Evolutionary conservation across 108 stramenopile species (phyloP).

Genomic region (Fistulifera pelliculosa): DNA sequence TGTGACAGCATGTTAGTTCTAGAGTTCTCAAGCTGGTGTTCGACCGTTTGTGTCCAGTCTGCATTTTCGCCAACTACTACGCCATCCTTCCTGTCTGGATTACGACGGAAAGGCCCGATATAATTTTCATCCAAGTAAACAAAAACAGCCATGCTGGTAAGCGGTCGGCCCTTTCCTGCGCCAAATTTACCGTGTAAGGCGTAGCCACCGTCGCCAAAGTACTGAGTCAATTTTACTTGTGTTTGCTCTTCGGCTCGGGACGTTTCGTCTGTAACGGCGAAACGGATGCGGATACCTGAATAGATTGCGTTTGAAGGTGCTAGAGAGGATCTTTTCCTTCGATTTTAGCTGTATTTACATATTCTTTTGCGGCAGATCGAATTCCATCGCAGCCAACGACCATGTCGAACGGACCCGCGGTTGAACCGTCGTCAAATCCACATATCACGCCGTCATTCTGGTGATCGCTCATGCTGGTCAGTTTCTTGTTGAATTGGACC

Average conservation of each 20-base stretch:
- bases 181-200: constrained; percentile 60
- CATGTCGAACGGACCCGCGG: constrained; percentile 59
- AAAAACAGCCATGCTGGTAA: constrained; percentile 45
- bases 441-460: constrained; percentile 30
- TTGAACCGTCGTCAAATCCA: constrained; percentile 50
- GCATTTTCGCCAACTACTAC: constrained; percentile 44
- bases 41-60: constrained; percentile 57
- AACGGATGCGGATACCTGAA: constrained; percentile 66
- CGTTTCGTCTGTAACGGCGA: constrained; percentile 47
- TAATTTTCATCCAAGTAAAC: constrained; percentile 59
- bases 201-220: constrained; percentile 71
- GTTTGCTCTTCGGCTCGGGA: constrained; percentile 10
- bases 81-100: constrained; percentile 5
- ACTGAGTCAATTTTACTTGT: constrained; percentile 29
- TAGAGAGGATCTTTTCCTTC: neutral
- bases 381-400: constrained; percentile 82
- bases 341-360: constrained; percentile 33
- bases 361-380: constrained; percentile 55
- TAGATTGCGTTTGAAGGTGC: constrained; percentile 34
- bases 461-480: constrained; percentile 12
- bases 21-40: constrained; percentile 20
- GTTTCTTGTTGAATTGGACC: constrained; percentile 40
- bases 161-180: constrained; percentile 32
- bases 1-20: constrained; percentile 23
- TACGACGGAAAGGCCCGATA: constrained; percentile 61